phyloP scores from a whole-genome alignment of 306 rosid species.

The Casuarina glauca region DNA sequence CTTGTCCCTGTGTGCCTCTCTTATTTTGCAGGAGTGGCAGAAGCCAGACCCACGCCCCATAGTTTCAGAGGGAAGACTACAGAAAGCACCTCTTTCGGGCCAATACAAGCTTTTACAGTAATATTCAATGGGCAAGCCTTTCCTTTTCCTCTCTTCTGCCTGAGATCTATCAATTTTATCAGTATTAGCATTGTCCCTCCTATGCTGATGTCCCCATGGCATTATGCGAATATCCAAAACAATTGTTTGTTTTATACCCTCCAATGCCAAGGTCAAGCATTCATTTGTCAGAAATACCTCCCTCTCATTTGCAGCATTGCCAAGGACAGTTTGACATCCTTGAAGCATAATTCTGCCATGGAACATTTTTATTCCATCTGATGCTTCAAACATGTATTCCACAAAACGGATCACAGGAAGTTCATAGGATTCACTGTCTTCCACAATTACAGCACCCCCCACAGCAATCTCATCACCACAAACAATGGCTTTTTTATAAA shows the following conservation, averaged over 20 bases:
- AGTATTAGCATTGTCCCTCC: slow-evolving; percentile 63
- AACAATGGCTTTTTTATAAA: slow-evolving; percentile 54
- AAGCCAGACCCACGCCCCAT: slow-evolving; percentile 76
- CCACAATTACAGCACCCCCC: slow-evolving; percentile 73
- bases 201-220: slow-evolving; percentile 80
- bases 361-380: slow-evolving; percentile 63
- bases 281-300: slow-evolving; percentile 85
- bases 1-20: slow-evolving; percentile 50
- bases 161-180: slow-evolving; percentile 60
- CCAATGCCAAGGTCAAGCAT: slow-evolving; percentile 58
- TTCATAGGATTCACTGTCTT: slow-evolving; percentile 50
- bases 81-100: slow-evolving; percentile 89
- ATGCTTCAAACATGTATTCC: slow-evolving; percentile 82
- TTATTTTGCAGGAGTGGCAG: slow-evolving; percentile 70
- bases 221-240: slow-evolving; percentile 41
- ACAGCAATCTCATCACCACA: slow-evolving; percentile 62
- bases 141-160: slow-evolving; percentile 85
- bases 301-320: slow-evolving; percentile 82
- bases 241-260: slow-evolving; percentile 47
- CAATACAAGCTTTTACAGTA: slow-evolving; percentile 83
- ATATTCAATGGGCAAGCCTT: slow-evolving; percentile 70
- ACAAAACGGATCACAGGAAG: slow-evolving; percentile 62
- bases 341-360: slow-evolving; percentile 78
- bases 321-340: slow-evolving; percentile 87
- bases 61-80: slow-evolving; percentile 53